These are phyloP conservation scores for Takakia lepidozioides DNA, from an alignment of 225 moss, liverwort and hornwort genomes.

Conservation along the genomic window DNA sequence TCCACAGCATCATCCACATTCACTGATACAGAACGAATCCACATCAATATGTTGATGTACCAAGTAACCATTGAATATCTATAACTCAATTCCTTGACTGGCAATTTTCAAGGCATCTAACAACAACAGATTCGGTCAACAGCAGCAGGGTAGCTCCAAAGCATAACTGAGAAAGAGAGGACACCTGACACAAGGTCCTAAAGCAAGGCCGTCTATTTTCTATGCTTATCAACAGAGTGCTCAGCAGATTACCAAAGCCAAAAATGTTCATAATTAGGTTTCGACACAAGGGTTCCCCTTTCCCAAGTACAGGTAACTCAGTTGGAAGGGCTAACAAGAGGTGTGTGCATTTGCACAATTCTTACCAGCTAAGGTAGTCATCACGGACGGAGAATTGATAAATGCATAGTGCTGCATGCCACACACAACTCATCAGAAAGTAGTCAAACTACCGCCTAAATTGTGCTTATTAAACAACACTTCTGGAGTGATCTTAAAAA, in stretches of 20 bases:
- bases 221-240: not conserved
- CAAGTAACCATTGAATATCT: not conserved
- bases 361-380: slow-evolving; percentile 65
- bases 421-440: too few relatives aligned
- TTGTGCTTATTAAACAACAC: too few relatives aligned
- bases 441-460: too few relatives aligned
- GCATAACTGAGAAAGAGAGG: too few relatives aligned
- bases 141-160: too few relatives aligned
- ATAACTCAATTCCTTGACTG: slow-evolving; percentile 10
- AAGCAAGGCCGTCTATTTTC: not conserved
- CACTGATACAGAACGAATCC: slow-evolving; percentile 22
- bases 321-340: not conserved
- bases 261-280: too few relatives aligned
- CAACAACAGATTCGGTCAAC: too few relatives aligned
- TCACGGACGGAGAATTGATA: slow-evolving; percentile 72
- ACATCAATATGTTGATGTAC: too few relatives aligned
- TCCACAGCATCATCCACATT: slow-evolving; percentile 98
- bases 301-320: not conserved
- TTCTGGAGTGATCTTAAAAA: too few relatives aligned
- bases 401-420: slow-evolving; percentile 52
- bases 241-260: not conserved
- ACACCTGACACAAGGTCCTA: too few relatives aligned
- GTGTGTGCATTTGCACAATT: not conserved
- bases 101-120: not conserved
- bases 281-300: too few relatives aligned